Evolutionary conservation across 768 basidiomycete species (phyloP).

Genomic region (Sarcomyxa edulis): DNA sequence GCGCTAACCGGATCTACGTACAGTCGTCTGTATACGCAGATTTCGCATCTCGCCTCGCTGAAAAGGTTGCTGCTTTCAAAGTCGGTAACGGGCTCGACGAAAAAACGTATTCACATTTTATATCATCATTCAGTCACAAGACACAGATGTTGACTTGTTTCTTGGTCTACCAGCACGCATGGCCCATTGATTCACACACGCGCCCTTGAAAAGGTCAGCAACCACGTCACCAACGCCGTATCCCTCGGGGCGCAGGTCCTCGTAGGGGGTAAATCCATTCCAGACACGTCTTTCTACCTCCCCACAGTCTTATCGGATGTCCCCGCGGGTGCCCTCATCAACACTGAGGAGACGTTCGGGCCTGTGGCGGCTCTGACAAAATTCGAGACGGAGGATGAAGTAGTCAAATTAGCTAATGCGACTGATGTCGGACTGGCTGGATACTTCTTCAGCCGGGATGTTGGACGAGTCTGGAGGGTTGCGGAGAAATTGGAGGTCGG

Average conservation of each 20-base stretch:
- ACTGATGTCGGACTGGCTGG: slow-evolving; percentile 86
- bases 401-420: slow-evolving; percentile 78
- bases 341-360: slow-evolving; percentile 92
- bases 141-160: not conserved
- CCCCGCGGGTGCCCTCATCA: slow-evolving; percentile 55
- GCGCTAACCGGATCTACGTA: slow-evolving; percentile 90
- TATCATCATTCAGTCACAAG: slow-evolving; percentile 19
- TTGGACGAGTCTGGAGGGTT: slow-evolving; percentile 89
- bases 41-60: slow-evolving; percentile 83
- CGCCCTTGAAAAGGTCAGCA: slow-evolving; percentile 79
- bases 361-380: slow-evolving; percentile 82
- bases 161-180: slow-evolving; percentile 67
- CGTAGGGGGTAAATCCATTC: slow-evolving; percentile 75
- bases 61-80: slow-evolving; percentile 78
- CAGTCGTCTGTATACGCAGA: slow-evolving; percentile 90
- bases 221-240: slow-evolving; percentile 87
- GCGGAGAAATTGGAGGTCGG: slow-evolving; percentile 93
- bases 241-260: slow-evolving; percentile 81
- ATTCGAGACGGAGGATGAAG: slow-evolving; percentile 94
- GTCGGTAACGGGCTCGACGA: slow-evolving; percentile 84
- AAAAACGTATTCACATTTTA: slow-evolving; percentile 67
- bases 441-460: slow-evolving; percentile 85
- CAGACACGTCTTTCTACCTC: slow-evolving; percentile 63
- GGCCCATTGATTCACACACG: slow-evolving; percentile 90
- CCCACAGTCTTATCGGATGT: slow-evolving; percentile 92